Base-by-base conservation (phyloP, 2,329 filamentous ascomycete genomes). In the Capronia epimyces region DNA sequence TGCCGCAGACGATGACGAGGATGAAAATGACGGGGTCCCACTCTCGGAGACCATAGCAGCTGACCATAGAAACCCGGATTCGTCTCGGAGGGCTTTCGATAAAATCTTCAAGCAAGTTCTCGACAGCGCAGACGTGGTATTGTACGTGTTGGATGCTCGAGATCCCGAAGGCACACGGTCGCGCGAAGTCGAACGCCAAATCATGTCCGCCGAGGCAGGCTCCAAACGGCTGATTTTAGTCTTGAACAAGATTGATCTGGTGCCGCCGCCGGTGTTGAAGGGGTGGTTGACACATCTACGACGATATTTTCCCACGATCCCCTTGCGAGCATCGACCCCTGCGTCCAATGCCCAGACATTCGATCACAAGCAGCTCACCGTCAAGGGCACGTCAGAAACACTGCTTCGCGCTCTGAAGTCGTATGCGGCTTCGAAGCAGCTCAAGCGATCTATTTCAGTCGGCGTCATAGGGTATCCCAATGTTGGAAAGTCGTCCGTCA, bases 391-490 rank as follows among this genome's bases (percentile, higher is more conserved):
- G 10, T 89, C 89, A 3, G 79, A 86, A 46, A 83, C 88, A 0
- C 80, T 96, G 8, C 89, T 96, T 76, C 87, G 84, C 63, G 87
- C 90, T 1, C 80, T 96, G 55, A 96, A 96, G 75, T 84, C 87
- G 37, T 96, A 87, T 65, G 87, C 90, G 8, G 84, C 87, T 51
- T 80, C 80, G 54, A 86, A 87, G 63, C 84, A 94, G 66, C 75
- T 96, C 60, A 95, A 95, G 77, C 85, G 90, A 49, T 85, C 89
- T 46, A 82, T 95, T 63, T 90, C 87, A 16, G 90, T 96, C 54
- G 90, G 90, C 59, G 87, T 96, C 56, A 94, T 96, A 62, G 90
- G 90, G 22, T 96, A 95, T 69, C 90, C 90, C 63, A 96, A 96
- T 67, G 90, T 95, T 53, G 90, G 90, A 66, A 96, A 96, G 75